phyloP scores from a whole-genome alignment of 1,284 basidiomycete genomes.

The Pterula multifida region DNA sequence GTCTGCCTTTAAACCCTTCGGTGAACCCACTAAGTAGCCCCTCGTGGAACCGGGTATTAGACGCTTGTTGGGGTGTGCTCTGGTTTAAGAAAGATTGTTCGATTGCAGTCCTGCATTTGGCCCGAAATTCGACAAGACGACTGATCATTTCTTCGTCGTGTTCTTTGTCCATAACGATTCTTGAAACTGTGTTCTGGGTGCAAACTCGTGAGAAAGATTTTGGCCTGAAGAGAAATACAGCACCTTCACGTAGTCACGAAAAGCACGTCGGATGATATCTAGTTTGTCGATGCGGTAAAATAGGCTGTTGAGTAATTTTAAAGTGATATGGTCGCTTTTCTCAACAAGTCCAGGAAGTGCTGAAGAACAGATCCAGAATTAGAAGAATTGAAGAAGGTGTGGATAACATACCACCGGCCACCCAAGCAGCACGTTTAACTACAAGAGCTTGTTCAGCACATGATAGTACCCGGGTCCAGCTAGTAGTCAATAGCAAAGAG shows the following conservation, averaged over 20 bases:
- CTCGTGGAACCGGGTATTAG: slow-evolving; percentile 25
- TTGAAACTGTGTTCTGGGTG: slow-evolving; percentile 39
- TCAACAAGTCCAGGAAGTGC: slow-evolving; percentile 51
- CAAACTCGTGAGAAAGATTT: slow-evolving; percentile 1
- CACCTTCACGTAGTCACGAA: slow-evolving; percentile 49
- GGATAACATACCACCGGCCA: slow-evolving; percentile 40
- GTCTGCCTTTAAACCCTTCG: slow-evolving; percentile 73
- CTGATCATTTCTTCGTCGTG: slow-evolving; percentile 73
- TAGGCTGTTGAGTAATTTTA: slow-evolving; percentile 52
- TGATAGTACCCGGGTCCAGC: slow-evolving; percentile 20
- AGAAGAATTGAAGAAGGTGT: slow-evolving; percentile 6
- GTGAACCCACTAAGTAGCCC: slow-evolving; percentile 50
- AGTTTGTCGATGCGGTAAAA: slow-evolving; percentile 51
- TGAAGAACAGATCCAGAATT: too few relatives aligned
- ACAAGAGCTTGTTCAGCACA: slow-evolving; percentile 30
- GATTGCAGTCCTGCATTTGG: slow-evolving; percentile 13
- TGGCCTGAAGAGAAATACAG: slow-evolving; percentile 7
- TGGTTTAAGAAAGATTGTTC: background rate
- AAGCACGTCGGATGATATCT: slow-evolving; percentile 45
- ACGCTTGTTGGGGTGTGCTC: slow-evolving; percentile 20
- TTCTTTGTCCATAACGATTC: slow-evolving; percentile 45
- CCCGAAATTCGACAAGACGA: slow-evolving; percentile 60
- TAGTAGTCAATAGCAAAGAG: slow-evolving; percentile 23
- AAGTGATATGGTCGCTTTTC: slow-evolving; percentile 29
- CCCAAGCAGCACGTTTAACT: slow-evolving; percentile 37